A percentile compares a stretch with the other conserved stretches of the same genome.
Evolutionary conservation across 352 stramenopile species (phyloP).

Genomic region (Peronospora farinosa): DNA sequence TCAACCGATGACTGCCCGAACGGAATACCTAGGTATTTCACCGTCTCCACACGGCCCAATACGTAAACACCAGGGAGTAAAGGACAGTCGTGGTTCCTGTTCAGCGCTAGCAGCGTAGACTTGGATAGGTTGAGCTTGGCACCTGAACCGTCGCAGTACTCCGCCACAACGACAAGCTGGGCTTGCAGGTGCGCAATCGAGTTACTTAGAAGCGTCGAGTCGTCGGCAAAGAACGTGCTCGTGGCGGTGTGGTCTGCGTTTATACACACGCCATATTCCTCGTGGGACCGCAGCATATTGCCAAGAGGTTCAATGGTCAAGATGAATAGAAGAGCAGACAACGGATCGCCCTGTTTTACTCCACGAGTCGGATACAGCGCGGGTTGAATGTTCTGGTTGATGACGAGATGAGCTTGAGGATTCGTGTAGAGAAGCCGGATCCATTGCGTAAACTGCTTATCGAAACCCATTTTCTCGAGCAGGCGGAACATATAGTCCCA

Average conservation of each 20-base stretch:
- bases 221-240: slow-evolving; percentile 6
- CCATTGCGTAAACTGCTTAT: background rate
- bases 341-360: slow-evolving; percentile 1
- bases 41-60: background rate
- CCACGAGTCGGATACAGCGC: background rate
- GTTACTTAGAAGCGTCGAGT: slow-evolving; percentile 1
- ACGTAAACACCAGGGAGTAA: background rate
- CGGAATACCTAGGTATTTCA: background rate
- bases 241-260: background rate
- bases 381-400: background rate
- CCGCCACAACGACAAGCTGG: background rate
- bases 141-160: slow-evolving; percentile 1
- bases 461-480: background rate
- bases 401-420: background rate
- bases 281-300: background rate
- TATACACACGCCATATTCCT: background rate
- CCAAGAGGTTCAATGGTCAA: background rate
- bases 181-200: background rate
- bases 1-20: background rate
- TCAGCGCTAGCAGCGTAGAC: slow-evolving; percentile 1
- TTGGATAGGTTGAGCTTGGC: slow-evolving; percentile 5
- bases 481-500: background rate
- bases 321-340: background rate
- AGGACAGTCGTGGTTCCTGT: background rate
- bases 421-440: background rate